A percentile compares a stretch with the other conserved stretches of the same genome.
These are phyloP conservation scores for Melaleuca quinquenervia DNA, from an alignment of 345 rosid genomes.

Conservation along the genomic window DNA sequence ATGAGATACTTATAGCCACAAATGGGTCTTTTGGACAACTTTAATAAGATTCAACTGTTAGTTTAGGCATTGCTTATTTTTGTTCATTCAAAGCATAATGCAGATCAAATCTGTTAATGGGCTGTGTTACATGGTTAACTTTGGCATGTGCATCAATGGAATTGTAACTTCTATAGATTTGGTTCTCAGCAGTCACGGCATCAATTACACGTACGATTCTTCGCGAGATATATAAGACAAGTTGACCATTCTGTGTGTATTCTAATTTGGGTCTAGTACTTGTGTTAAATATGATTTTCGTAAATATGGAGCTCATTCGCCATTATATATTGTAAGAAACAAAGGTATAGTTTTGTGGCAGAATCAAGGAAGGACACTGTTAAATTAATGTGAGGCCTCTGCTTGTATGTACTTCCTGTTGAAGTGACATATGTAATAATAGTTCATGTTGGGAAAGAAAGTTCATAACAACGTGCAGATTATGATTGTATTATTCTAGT, in stretches of 20 bases:
- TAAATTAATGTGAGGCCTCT: neutral
- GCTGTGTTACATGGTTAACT: neutral
- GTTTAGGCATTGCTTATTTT: neutral
- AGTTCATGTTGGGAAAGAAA: neutral
- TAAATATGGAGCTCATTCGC: neutral
- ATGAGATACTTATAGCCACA: neutral
- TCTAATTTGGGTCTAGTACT: neutral
- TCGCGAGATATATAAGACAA: neutral
- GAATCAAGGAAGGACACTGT: neutral
- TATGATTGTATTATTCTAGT: neutral
- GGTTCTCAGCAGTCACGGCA: neutral
- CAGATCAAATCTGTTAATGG: neutral
- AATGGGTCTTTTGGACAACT: neutral
- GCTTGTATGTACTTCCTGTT: neutral
- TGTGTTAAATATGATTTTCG: neutral
- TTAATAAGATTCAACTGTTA: neutral
- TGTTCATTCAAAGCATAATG: neutral
- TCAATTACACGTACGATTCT: neutral
- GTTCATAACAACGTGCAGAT: neutral
- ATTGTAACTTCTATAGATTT: neutral
- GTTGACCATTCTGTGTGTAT: neutral
- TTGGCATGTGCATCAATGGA: neutral
- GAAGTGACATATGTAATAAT: neutral
- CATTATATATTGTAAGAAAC: neutral
- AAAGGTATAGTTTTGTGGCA: neutral